phyloP scores from a whole-genome alignment of 2,329 filamentous ascomycete species.

The Cyphellophora europaea region DNA sequence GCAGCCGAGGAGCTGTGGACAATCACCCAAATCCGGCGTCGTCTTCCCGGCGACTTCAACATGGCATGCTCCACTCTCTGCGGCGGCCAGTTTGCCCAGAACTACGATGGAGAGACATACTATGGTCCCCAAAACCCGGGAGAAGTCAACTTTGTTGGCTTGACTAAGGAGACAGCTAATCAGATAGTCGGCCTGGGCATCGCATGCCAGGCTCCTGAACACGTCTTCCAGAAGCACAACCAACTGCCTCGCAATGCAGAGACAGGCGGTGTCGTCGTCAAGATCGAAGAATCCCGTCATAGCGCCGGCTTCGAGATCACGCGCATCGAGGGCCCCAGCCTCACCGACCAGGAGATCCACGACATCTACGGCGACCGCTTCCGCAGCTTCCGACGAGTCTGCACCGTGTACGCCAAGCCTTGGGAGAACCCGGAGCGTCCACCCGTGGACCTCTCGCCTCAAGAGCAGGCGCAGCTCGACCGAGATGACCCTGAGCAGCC shows the following conservation, averaged over 20 bases:
- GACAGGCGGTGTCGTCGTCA: slow-evolving; percentile 30
- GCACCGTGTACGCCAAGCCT: slow-evolving; percentile 42
- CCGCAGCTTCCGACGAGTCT: slow-evolving; percentile 39
- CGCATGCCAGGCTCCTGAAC: slow-evolving; percentile 34
- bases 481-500: slow-evolving; percentile 14
- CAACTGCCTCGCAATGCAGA: slow-evolving; percentile 20
- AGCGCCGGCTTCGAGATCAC: slow-evolving; percentile 52
- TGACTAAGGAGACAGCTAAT: slow-evolving; percentile 37
- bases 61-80: slow-evolving; percentile 62
- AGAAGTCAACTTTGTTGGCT: slow-evolving; percentile 22
- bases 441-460: slow-evolving; percentile 27
- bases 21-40: slow-evolving; percentile 40
- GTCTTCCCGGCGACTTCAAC: slow-evolving; percentile 72
- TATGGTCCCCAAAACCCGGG: slow-evolving; percentile 30
- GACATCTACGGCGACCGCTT: slow-evolving; percentile 39
- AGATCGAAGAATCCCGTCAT: slow-evolving; percentile 33
- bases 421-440: slow-evolving; percentile 37
- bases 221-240: slow-evolving; percentile 26
- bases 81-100: slow-evolving; percentile 41
- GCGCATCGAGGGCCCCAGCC: slow-evolving; percentile 37
- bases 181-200: slow-evolving; percentile 43
- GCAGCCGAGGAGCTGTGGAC: slow-evolving; percentile 60
- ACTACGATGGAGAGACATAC: slow-evolving; percentile 27
- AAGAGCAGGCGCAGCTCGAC: slow-evolving; percentile 17
- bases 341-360: slow-evolving; percentile 26